Evolutionary conservation across 2,329 filamentous ascomycete genomes (phyloP).

Genomic region (Ophiosphaerella narmari): DNA sequence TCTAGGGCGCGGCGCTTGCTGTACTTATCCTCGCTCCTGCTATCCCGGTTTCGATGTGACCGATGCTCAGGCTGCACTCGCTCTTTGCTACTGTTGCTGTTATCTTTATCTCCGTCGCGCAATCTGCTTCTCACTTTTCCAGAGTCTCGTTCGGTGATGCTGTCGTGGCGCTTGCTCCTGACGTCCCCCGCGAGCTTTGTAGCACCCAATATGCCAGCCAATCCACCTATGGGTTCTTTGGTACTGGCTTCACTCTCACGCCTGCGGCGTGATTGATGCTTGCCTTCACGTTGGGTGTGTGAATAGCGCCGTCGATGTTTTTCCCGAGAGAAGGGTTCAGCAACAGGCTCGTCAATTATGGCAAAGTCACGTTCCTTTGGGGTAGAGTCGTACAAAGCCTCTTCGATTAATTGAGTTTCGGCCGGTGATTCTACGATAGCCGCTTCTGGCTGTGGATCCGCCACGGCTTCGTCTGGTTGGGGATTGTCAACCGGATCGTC

Average conservation of each 20-base stretch:
- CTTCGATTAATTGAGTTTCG: not conserved
- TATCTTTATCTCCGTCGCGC: slow-evolving; percentile 24
- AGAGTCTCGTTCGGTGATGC: slow-evolving; percentile 37
- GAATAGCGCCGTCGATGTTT: slow-evolving; percentile 38
- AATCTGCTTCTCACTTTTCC: slow-evolving; percentile 22
- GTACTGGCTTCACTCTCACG: slow-evolving; percentile 39
- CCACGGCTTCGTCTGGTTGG: not conserved
- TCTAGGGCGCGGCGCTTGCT: slow-evolving; percentile 33
- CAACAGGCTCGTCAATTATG: slow-evolving; percentile 25
- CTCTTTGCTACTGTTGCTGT: slow-evolving; percentile 35
- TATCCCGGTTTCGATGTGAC: slow-evolving; percentile 34
- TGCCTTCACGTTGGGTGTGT: slow-evolving; percentile 32
- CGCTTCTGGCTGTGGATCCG: not conserved
- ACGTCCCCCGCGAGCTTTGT: slow-evolving; percentile 24
- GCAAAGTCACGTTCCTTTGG: slow-evolving; percentile 33
- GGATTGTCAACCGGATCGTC: not conserved
- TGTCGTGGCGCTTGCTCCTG: slow-evolving; percentile 37
- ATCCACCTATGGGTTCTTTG: slow-evolving; percentile 28
- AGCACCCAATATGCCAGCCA: slow-evolving; percentile 23
- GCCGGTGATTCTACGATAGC: not conserved
- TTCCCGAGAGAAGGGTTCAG: slow-evolving; percentile 26
- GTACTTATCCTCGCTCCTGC: slow-evolving; percentile 31
- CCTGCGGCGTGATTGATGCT: slow-evolving; percentile 31
- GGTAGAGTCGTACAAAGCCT: slow-evolving; percentile 5
- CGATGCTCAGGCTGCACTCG: slow-evolving; percentile 31